phyloP scores from a whole-genome alignment of 345 rosid species.

The Aquilaria yunnanensis region DNA sequence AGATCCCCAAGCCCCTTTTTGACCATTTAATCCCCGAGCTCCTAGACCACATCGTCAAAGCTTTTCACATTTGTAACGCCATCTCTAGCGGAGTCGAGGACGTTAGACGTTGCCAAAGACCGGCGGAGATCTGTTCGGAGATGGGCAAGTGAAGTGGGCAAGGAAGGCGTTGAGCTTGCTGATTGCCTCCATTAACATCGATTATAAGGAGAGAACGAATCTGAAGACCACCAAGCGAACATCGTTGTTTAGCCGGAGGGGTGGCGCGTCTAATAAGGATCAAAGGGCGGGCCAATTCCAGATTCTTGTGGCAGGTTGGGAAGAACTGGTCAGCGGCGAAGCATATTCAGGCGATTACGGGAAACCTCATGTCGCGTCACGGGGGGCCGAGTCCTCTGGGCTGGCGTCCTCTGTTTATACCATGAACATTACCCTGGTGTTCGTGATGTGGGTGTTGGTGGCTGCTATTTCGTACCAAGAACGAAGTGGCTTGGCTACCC shows the following conservation, averaged over 20 bases:
- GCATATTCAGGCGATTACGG: conserved; percentile 84
- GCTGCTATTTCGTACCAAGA: conserved; percentile 97
- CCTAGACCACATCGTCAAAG: conserved; percentile 76
- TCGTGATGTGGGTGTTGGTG: conserved; percentile 77
- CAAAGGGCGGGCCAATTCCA: conserved; percentile 27
- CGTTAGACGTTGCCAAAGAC: conserved; percentile 57
- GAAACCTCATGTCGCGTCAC: conserved; percentile 56
- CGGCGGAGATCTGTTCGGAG: conserved; percentile 83
- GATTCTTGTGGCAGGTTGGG: conserved; percentile 62
- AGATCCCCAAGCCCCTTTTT: conserved; percentile 62
- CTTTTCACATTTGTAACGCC: conserved; percentile 76
- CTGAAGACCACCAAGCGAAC: conserved; percentile 48
- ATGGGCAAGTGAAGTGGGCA: conserved; percentile 77
- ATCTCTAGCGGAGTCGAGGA: conserved; percentile 67
- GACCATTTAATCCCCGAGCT: conserved; percentile 83
- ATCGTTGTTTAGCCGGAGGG: conserved; percentile 79
- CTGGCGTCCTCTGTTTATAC: conserved; percentile 56
- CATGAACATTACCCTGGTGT: conserved; percentile 59
- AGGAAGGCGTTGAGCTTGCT: conserved; percentile 58
- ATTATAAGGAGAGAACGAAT: conserved; percentile 46
- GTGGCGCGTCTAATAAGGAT: conserved; percentile 32
- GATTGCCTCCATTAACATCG: conserved; percentile 34
- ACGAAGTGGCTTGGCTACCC: conserved; percentile 57
- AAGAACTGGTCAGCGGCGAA: conserved; percentile 94
- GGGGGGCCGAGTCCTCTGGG: conserved; percentile 62